These are phyloP conservation scores for Hygrophoropsis aurantiaca DNA, from an alignment of 768 basidiomycete genomes.

Conservation along the genomic window DNA sequence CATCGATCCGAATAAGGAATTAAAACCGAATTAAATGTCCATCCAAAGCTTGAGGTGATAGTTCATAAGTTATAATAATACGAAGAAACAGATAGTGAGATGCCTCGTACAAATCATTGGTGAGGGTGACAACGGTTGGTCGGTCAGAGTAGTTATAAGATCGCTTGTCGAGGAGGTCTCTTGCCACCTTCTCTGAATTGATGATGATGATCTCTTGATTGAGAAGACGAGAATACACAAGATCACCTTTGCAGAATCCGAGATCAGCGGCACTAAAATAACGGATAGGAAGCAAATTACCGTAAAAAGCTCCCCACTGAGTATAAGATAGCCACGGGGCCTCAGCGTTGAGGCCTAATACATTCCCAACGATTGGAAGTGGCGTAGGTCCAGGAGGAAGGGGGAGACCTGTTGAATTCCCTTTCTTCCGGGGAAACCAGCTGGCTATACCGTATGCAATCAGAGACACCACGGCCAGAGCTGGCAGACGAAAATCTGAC, in stretches of 20 bases:
- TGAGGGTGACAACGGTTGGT: constrained; percentile 26
- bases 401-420: constrained; percentile 3
- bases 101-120: constrained; percentile 31
- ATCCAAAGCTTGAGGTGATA: constrained; percentile 21
- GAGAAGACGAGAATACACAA: constrained; percentile 36
- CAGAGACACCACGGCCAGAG: constrained; percentile 9
- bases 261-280: constrained; percentile 11
- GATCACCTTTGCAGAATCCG: constrained; percentile 24
- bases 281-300: constrained; percentile 8
- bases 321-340: constrained; percentile 34
- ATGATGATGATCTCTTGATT: constrained; percentile 39
- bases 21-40: constrained; percentile 29
- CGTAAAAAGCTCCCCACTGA: constrained; percentile 29
- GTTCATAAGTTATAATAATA: no score
- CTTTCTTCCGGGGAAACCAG: constrained; percentile 8
- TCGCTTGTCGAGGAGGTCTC: constrained; percentile 45
- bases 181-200: constrained; percentile 37
- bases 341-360: constrained; percentile 23
- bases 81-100: no score
- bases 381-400: constrained; percentile 56
- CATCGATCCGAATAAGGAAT: constrained; percentile 25
- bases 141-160: constrained; percentile 47
- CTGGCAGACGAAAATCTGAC: constrained; percentile 12
- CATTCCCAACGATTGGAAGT: constrained; percentile 33
- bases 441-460: constrained; percentile 4